Conservation (phyloP, 2,329 filamentous ascomycete genomes). For the Arthrinium puccinioides region DNA sequence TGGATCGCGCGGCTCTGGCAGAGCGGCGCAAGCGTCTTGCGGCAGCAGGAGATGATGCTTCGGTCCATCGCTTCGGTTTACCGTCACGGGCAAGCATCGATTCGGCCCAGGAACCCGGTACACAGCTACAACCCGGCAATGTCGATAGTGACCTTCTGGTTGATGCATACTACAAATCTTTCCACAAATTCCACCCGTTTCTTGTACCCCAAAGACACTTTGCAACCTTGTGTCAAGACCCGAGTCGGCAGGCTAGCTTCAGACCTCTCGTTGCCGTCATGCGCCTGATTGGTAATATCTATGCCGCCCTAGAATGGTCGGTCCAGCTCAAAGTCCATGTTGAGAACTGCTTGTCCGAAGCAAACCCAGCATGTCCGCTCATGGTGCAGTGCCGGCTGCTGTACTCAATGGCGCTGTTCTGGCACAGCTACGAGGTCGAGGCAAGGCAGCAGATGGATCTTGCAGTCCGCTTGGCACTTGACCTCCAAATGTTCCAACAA, state of each 20-base stretch:
- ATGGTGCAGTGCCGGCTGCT: slow-evolving; percentile 28
- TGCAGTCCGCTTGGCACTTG: slow-evolving; percentile 51
- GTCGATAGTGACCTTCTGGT: slow-evolving; percentile 10
- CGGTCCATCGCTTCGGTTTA: slow-evolving; percentile 4
- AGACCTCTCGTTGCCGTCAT: slow-evolving; percentile 18
- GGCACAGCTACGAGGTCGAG: slow-evolving; percentile 17
- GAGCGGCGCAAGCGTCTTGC: slow-evolving; percentile 20
- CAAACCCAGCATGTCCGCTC: slow-evolving; percentile 14
- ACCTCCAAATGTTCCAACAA: slow-evolving; percentile 50
- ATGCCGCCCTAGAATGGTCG: slow-evolving; percentile 11
- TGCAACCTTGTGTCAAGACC: slow-evolving; percentile 3
- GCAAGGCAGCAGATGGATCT: slow-evolving; percentile 26
- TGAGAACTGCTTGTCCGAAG: slow-evolving; percentile 5
- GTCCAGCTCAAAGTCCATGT: background rate
- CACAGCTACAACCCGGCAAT: slow-evolving; percentile 1
- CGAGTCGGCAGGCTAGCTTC: slow-evolving; percentile 6
- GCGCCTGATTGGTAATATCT: slow-evolving; percentile 27
- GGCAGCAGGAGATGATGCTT: slow-evolving; percentile 7
- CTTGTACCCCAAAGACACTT: slow-evolving; percentile 15
- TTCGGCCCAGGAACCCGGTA: background rate
- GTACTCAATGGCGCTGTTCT: slow-evolving; percentile 28
- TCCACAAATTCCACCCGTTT: slow-evolving; percentile 25
- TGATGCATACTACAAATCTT: slow-evolving; percentile 27
- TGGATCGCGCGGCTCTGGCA: slow-evolving; percentile 19
- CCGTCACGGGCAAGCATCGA: background rate